These are phyloP conservation scores for Alternaria gansuensis DNA, from an alignment of 2,329 filamentous ascomycete species.

Conservation along the genomic window DNA sequence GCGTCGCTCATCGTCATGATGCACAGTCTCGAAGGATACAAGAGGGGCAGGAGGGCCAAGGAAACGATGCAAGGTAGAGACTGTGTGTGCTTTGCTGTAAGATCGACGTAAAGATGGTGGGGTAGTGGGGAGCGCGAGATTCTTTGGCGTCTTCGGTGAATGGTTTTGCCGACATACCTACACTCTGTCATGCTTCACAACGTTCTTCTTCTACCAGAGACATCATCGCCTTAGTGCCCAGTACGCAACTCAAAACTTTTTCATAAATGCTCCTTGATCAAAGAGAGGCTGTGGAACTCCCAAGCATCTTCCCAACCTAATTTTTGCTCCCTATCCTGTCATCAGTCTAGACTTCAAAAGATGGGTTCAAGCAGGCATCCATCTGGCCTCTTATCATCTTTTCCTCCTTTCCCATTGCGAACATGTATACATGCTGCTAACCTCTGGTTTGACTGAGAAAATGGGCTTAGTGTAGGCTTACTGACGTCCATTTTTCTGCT, in stretches of 20 bases:
- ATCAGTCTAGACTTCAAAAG: neutral
- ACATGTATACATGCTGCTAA: neutral
- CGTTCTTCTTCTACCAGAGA: neutral
- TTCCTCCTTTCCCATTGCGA: neutral
- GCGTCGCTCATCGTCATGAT: constrained; percentile 23
- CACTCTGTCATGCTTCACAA: neutral
- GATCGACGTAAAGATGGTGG: constrained; percentile 14
- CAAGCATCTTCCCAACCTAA: neutral
- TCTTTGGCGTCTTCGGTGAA: constrained; percentile 16
- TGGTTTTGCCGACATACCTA: constrained; percentile 9
- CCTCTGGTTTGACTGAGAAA: neutral
- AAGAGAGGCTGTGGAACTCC: neutral
- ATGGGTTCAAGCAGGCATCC: neutral
- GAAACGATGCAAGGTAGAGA: constrained; percentile 9
- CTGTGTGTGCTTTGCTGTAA: constrained; percentile 9
- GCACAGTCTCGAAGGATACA: neutral
- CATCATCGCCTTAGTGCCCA: neutral
- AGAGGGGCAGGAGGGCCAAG: too few species aligned
- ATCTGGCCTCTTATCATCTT: neutral
- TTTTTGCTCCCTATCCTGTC: neutral
- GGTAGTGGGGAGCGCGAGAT: constrained; percentile 19
- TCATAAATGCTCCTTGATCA: neutral
- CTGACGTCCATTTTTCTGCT: neutral
- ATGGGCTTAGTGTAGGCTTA: neutral
- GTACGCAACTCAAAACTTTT: neutral